phyloP scores from a whole-genome alignment of 371 early-diverging fungal species.

The Smittium culicis region DNA sequence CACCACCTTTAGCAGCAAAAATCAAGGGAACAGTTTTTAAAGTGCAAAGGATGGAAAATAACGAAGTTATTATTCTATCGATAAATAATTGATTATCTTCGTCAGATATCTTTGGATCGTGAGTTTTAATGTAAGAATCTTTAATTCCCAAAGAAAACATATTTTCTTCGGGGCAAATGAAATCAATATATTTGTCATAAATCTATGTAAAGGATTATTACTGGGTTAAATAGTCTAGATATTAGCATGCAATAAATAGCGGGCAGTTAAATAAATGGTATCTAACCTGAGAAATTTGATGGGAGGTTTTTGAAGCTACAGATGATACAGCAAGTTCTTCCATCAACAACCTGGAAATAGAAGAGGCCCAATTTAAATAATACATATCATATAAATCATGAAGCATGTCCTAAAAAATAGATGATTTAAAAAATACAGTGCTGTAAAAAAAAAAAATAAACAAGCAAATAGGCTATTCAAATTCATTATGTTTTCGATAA shows the following conservation, averaged over 20 bases:
- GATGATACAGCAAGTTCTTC: slow-evolving; percentile 84
- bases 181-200: slow-evolving; percentile 94
- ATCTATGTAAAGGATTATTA: slow-evolving; percentile 45
- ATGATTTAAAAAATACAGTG: background rate
- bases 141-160: slow-evolving; percentile 88
- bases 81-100: slow-evolving; percentile 57
- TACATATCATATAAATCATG: slow-evolving; percentile 83
- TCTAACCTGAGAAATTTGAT: slow-evolving; percentile 55
- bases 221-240: slow-evolving; percentile 16
- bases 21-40: slow-evolving; percentile 76
- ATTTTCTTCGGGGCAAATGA: slow-evolving; percentile 78
- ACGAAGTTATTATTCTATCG: slow-evolving; percentile 56
- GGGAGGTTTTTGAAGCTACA: slow-evolving; percentile 51
- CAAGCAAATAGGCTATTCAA: too few species aligned
- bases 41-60: slow-evolving; percentile 89
- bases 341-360: slow-evolving; percentile 74
- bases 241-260: background rate
- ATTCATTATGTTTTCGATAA: too few species aligned
- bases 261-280: background rate
- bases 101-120: slow-evolving; percentile 68
- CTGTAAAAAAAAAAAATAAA: background rate
- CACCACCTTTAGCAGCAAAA: slow-evolving; percentile 74
- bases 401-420: slow-evolving; percentile 58
- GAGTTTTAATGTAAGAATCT: slow-evolving; percentile 60
- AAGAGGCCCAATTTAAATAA: slow-evolving; percentile 86